A percentile compares a stretch with the other conserved stretches of the same genome.
phyloP scores from a whole-genome alignment of 352 stramenopile genomes.

The Albugo laibachii region DNA sequence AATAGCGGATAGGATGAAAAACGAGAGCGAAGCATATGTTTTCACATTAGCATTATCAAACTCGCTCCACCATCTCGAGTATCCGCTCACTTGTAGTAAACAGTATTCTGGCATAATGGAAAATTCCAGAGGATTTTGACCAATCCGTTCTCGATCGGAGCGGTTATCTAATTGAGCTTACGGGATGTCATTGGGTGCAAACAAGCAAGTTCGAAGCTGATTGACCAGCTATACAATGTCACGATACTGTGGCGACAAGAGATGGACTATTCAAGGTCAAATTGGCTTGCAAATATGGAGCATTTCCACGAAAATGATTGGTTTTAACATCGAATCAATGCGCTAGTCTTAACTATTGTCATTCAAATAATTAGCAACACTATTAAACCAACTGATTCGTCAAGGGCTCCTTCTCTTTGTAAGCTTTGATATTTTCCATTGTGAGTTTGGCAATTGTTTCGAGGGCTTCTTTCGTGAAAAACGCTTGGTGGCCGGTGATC shows the following conservation, averaged over 20 bases:
- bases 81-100: constrained; percentile 27
- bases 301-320: too few species aligned
- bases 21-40: constrained; percentile 46
- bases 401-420: constrained; percentile 16
- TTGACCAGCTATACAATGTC: constrained; percentile 1
- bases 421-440: constrained; percentile 54
- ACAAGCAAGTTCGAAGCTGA: too few species aligned
- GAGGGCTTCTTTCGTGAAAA: constrained; percentile 60
- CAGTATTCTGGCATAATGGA: constrained; percentile 12
- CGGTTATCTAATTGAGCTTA: too few species aligned
- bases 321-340: too few species aligned
- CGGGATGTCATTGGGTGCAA: too few species aligned
- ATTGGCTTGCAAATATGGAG: not conserved
- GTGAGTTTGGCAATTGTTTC: constrained; percentile 50
- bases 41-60: constrained; percentile 22
- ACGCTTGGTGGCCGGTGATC: constrained; percentile 61
- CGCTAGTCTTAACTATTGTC: too few species aligned
- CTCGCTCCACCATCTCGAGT: constrained; percentile 32
- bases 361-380: too few species aligned
- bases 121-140: too few species aligned
- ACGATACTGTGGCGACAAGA: constrained; percentile 1
- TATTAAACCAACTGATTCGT: constrained; percentile 21
- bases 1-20: constrained; percentile 61
- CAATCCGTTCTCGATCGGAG: too few species aligned
- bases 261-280: not conserved